Evolutionary conservation across 345 rosid genomes (phyloP).

Genomic region (Raphanus raphanistrum): DNA sequence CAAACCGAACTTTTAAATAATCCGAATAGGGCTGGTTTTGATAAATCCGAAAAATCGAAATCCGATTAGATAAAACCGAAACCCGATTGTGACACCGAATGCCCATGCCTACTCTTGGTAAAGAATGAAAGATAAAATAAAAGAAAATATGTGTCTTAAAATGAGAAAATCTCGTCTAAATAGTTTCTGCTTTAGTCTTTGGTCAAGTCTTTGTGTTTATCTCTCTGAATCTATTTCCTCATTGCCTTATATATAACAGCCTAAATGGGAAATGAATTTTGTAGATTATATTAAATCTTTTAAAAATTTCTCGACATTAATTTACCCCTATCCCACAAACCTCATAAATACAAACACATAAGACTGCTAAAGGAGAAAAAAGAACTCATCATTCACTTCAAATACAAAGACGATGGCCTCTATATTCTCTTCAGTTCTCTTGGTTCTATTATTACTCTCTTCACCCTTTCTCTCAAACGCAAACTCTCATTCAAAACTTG

Average conservation of each 20-base stretch:
- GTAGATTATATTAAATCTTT: background rate
- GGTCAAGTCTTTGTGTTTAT: background rate
- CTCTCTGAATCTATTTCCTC: background rate
- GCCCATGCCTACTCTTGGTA: no score
- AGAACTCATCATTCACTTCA: background rate
- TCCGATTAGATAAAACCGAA: no score
- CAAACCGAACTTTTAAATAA: no score
- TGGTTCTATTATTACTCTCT: background rate
- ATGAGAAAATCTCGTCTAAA: background rate
- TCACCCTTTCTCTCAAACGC: background rate
- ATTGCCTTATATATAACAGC: background rate
- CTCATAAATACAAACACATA: slow-evolving; percentile 2
- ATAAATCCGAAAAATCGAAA: no score
- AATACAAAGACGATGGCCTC: background rate
- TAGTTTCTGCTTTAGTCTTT: background rate
- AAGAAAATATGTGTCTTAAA: background rate
- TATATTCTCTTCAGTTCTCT: background rate
- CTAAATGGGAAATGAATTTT: background rate
- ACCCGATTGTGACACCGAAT: no score
- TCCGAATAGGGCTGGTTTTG: no score
- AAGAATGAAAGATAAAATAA: background rate
- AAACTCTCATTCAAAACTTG: background rate
- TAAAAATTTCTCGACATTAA: background rate
- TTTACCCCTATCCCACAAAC: background rate
- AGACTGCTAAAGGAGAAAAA: background rate